phyloP scores from a whole-genome alignment of 176 grass and related monocot species.

The Triticum dicoccoides region DNA sequence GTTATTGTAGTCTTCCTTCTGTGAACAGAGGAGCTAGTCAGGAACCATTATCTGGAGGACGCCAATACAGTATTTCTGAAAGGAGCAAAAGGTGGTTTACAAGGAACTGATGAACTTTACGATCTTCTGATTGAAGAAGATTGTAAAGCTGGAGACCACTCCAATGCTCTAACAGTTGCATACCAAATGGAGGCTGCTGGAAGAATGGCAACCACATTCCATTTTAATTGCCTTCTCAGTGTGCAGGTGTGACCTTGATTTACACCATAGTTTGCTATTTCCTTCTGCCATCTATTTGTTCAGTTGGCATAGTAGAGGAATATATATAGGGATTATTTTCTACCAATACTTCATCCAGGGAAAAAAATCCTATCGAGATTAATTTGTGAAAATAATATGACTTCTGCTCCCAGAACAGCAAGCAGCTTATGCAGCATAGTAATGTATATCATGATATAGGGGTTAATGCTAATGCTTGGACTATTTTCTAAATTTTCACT shows the following conservation, averaged over 20 bases:
- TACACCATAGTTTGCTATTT: not conserved
- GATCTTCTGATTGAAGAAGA: slow-evolving; percentile 95
- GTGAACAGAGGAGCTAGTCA: slow-evolving; percentile 80
- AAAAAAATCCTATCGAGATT: not conserved
- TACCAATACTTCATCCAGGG: not conserved
- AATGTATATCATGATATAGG: not conserved
- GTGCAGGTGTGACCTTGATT: slow-evolving; percentile 68
- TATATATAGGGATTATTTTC: not conserved
- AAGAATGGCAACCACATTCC: slow-evolving; percentile 98
- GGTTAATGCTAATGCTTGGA: slow-evolving; percentile 27
- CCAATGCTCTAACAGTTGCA: slow-evolving; percentile 90
- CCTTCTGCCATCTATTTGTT: slow-evolving; percentile 24
- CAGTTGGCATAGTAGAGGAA: not conserved
- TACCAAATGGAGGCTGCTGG: slow-evolving; percentile 98
- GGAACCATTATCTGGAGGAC: slow-evolving; percentile 67
- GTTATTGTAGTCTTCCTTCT: slow-evolving; percentile 35
- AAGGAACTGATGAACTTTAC: slow-evolving; percentile 74
- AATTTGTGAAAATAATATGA: not conserved
- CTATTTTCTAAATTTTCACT: not conserved
- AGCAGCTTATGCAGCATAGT: not conserved
- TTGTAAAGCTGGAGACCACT: slow-evolving; percentile 94
- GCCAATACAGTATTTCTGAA: slow-evolving; percentile 95
- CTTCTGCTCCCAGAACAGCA: not conserved
- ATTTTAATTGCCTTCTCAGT: slow-evolving; percentile 99
- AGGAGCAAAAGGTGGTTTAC: slow-evolving; percentile 81